A percentile compares a stretch with the other conserved stretches of the same genome.
Evolutionary conservation across 768 basidiomycete genomes (phyloP).

Genomic region (Lactarius psammicola): DNA sequence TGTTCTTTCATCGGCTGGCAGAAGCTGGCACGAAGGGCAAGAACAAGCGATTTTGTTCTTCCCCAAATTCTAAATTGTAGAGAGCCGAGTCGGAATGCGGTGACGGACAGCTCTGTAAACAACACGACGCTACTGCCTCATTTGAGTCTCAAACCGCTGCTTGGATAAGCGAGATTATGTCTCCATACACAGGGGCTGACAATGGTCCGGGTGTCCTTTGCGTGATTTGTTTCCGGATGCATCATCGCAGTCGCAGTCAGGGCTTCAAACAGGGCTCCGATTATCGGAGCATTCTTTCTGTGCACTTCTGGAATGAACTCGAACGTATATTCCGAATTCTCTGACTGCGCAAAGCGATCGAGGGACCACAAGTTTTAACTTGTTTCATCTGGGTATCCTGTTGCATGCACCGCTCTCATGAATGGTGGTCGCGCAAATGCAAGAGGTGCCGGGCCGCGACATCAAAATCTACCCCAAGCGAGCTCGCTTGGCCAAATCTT

Average conservation of each 20-base stretch:
- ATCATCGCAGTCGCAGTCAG: not conserved
- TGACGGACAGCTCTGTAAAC: not conserved
- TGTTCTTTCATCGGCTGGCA: not conserved
- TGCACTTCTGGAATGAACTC: not conserved
- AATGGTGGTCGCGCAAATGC: not conserved
- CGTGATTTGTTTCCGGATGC: not conserved
- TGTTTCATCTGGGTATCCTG: no score
- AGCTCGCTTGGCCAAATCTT: not conserved
- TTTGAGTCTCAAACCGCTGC: not conserved
- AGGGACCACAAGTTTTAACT: no score
- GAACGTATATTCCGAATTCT: not conserved
- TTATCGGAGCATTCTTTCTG: not conserved
- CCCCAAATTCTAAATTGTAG: not conserved
- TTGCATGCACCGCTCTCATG: not conserved
- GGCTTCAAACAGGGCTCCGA: not conserved
- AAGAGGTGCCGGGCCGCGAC: not conserved
- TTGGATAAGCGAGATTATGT: not conserved
- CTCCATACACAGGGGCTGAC: not conserved
- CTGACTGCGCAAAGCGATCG: not conserved
- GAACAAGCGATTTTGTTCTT: not conserved
- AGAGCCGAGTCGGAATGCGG: not conserved
- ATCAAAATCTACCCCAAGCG: not conserved
- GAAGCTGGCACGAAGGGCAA: not conserved
- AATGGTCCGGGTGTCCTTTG: not conserved
- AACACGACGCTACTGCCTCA: not conserved